Evolutionary conservation across 345 rosid species (phyloP), one percentile per base, ranked within the genome.

Genomic region (Citrus sp.): DNA sequence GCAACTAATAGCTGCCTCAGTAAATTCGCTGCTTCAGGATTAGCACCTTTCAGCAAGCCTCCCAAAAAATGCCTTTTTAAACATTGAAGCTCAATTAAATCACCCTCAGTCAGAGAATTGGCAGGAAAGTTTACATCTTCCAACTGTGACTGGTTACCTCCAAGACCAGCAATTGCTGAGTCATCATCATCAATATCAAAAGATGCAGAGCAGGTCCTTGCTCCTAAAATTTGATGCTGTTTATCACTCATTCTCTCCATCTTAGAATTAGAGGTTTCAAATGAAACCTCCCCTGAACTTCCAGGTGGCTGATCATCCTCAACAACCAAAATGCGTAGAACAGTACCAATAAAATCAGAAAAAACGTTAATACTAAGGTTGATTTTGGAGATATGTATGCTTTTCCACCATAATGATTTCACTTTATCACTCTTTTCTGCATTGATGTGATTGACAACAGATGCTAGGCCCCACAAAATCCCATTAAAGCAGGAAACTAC

Each of bases 381-480:
- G 46, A 91, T 59, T 83, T 82, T 85, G 35, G 81, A 86, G 80
- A 88, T 42, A 51, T 81, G 81, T 75, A 85, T 85, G 28, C 76
- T 76, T 77, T 85, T 83, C 87, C 85, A 81, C 72, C 63, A 80
- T 67, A 84, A 66, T 12, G 72, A 77, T 70, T 87, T 83, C 73
- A 75, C 82, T 78, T 87, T 84, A 49, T 78, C 88, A 75, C 75
- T 70, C 69, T 74, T 83, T 80, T 80, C 81, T 61, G 75, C 83
- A 77, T 80, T 87, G 59, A 69, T 73, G 51, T 81, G 82, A 77
- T 85, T 81, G 77, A 82, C 74, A 40, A 89, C 88, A 74, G 91
- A 90, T 81, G 94, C 88, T 73, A 92, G 76, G 82, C 98, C 99
- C 95, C 98, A 96, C 79, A 96, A 70, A 80, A 87, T 90, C 71